Evolutionary conservation across 768 basidiomycete genomes (phyloP).

Genomic region (Termitomyces sp.): DNA sequence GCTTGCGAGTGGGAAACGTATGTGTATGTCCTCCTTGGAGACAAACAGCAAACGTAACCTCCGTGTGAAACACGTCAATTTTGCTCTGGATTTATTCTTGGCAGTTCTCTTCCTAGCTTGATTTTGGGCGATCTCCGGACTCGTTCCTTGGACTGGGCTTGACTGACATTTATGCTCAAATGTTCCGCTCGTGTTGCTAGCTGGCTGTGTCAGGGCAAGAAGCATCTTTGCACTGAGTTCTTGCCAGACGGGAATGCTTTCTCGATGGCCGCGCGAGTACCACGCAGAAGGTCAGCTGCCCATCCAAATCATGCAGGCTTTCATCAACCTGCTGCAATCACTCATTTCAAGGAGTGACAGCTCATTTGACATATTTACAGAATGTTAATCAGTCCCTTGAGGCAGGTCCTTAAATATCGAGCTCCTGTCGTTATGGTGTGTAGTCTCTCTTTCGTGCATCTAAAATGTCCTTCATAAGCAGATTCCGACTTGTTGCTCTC

Average conservation of each 20-base stretch:
- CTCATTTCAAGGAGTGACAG: neutral
- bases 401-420: neutral
- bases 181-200: neutral
- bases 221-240: neutral
- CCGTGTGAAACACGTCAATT: neutral
- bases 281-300: no score
- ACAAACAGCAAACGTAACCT: no score
- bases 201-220: neutral
- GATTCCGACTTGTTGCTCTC: slow-evolving; percentile 4
- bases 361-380: neutral
- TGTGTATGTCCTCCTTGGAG: no score
- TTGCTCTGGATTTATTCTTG: neutral
- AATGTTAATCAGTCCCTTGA: no score
- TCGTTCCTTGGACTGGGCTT: no score
- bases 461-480: slow-evolving; percentile 11
- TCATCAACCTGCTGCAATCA: neutral
- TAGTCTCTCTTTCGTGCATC: neutral
- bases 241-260: neutral
- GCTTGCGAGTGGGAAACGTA: no score
- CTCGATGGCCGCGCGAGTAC: neutral
- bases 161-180: neutral
- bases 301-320: no score
- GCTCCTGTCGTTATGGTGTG: neutral
- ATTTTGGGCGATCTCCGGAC: neutral
- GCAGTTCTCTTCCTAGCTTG: neutral